Percentiles rank a stretch among this genome's conserved stretches.
phyloP scores from a whole-genome alignment of 345 rosid species.

The Syzygium grande region DNA sequence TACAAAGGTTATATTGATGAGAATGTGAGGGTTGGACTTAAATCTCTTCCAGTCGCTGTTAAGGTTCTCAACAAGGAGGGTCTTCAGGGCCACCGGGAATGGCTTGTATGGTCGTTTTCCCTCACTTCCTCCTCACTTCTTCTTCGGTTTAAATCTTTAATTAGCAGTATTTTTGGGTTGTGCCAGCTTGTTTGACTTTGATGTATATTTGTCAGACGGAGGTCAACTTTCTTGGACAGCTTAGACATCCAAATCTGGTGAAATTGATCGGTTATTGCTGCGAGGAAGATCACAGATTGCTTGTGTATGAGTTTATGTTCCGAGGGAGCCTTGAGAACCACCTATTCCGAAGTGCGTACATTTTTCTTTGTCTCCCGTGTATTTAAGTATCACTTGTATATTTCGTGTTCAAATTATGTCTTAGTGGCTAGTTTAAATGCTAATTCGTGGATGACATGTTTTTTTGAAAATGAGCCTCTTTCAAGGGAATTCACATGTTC shows the following conservation, averaged over 20 bases:
- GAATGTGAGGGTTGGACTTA: slow-evolving; percentile 89
- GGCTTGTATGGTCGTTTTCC: slow-evolving; percentile 45
- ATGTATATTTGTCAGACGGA: slow-evolving; percentile 21
- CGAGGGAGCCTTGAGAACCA: slow-evolving; percentile 98
- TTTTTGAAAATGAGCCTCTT: neutral
- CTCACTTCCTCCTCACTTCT: neutral
- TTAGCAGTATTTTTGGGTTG: neutral
- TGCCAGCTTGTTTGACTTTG: neutral
- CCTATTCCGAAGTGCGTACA: slow-evolving; percentile 74
- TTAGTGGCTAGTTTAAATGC: neutral
- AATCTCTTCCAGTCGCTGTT: slow-evolving; percentile 92
- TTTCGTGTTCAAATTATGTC: neutral
- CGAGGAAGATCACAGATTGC: slow-evolving; percentile 87
- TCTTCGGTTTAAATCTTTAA: neutral
- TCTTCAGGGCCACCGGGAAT: slow-evolving; percentile 95
- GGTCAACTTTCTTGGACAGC: slow-evolving; percentile 77
- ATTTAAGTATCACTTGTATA: neutral
- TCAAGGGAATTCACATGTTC: neutral
- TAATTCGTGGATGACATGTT: neutral
- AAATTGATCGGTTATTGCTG: slow-evolving; percentile 92
- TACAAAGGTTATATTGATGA: slow-evolving; percentile 96
- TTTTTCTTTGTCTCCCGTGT: neutral
- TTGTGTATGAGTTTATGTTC: slow-evolving; percentile 91
- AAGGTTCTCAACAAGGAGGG: slow-evolving; percentile 97
- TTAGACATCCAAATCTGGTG: slow-evolving; percentile 93